phyloP scores from a whole-genome alignment of 352 stramenopile genomes.

The Globisporangium barbulae region DNA sequence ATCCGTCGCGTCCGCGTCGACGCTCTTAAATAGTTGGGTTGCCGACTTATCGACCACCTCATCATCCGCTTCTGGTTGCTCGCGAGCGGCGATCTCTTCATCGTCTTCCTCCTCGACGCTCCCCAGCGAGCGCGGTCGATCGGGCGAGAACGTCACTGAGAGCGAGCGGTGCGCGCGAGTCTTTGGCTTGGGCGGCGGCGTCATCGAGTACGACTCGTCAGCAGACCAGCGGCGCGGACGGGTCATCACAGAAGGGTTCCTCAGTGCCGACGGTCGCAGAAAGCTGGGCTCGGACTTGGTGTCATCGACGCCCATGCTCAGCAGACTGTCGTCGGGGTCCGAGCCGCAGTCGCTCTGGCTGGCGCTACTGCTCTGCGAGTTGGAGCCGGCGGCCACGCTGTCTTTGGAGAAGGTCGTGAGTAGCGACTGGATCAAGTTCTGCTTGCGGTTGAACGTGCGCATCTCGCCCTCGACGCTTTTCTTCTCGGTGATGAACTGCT shows the following conservation, averaged over 20 bases:
- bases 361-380: slow-evolving; percentile 35
- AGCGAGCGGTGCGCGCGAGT: slow-evolving; percentile 11
- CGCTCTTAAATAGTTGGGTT: slow-evolving; percentile 4
- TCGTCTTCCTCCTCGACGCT: slow-evolving; percentile 40
- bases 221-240: slow-evolving; percentile 13
- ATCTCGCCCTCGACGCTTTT: slow-evolving; percentile 37
- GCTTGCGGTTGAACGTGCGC: slow-evolving; percentile 44
- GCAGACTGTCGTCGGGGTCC: slow-evolving; percentile 22
- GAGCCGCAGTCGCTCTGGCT: slow-evolving; percentile 40
- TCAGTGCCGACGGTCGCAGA: not conserved
- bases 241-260: not conserved
- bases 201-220: slow-evolving; percentile 6
- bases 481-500: slow-evolving; percentile 34
- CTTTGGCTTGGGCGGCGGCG: not conserved
- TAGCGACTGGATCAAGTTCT: slow-evolving; percentile 60
- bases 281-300: slow-evolving; percentile 10
- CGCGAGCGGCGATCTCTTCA: slow-evolving; percentile 14
- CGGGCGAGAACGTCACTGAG: slow-evolving; percentile 30
- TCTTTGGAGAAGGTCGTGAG: slow-evolving; percentile 43
- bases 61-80: slow-evolving; percentile 14
- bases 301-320: slow-evolving; percentile 5
- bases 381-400: slow-evolving; percentile 10
- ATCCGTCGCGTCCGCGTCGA: not conserved
- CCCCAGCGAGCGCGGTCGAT: slow-evolving; percentile 16
- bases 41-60: not conserved